Percentiles rank a stretch among this genome's conserved stretches.
Evolutionary conservation across 1,284 basidiomycete species (phyloP).

Genomic region (Cutaneotrichosporon curvatum): DNA sequence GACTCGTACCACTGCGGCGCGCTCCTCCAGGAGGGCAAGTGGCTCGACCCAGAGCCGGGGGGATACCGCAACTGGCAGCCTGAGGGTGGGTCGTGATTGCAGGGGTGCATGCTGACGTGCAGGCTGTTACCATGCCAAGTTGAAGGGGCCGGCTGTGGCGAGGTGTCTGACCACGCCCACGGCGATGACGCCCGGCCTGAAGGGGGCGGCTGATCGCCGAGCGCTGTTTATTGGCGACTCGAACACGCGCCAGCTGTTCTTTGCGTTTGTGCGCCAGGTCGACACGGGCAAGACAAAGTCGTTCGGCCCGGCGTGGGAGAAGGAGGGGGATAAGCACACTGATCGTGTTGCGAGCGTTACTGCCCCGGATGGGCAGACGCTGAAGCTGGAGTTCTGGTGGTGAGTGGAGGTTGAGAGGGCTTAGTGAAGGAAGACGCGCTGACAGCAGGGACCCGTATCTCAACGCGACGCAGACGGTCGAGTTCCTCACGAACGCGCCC

Average conservation of each 20-base stretch:
- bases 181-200: constrained; percentile 2
- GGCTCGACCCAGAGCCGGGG: constrained; percentile 56
- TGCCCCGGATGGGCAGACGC: constrained; percentile 20
- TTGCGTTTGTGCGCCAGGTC: constrained; percentile 56
- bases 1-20: constrained; percentile 68
- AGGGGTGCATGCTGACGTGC: constrained; percentile 3
- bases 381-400: constrained; percentile 65
- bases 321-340: constrained; percentile 57
- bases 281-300: constrained; percentile 19
- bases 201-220: constrained; percentile 19
- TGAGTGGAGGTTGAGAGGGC: constrained; percentile 16
- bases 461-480: constrained; percentile 56
- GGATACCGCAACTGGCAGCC: constrained; percentile 71
- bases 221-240: constrained; percentile 81
- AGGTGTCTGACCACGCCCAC: constrained; percentile 24
- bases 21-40: constrained; percentile 63
- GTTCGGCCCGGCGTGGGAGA: constrained; percentile 27
- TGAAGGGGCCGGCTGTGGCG: constrained; percentile 16
- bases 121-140: constrained; percentile 28
- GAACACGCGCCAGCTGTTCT: constrained; percentile 69
- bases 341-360: constrained; percentile 49
- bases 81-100: constrained; percentile 55
- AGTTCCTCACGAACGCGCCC: constrained; percentile 38
- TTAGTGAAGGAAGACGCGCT: not conserved
- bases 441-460: constrained; percentile 52